These are phyloP conservation scores for Balansia obtecta DNA, from an alignment of 2,329 filamentous ascomycete genomes.

Conservation along the genomic window DNA sequence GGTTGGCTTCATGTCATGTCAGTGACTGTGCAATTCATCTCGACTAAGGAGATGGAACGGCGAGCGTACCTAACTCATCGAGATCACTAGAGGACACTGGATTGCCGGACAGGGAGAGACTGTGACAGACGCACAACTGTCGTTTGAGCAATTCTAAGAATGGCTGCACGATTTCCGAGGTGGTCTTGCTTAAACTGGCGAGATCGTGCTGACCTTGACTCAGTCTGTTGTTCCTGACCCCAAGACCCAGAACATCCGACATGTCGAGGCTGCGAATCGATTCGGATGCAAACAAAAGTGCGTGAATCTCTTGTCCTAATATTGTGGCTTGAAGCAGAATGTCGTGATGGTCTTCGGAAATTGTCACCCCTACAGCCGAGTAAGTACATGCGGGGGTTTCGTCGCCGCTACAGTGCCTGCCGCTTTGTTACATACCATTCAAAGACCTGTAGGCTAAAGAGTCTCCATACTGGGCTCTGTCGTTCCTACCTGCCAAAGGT, in stretches of 20 bases:
- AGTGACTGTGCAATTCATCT: not conserved
- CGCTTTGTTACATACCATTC: constrained; percentile 28
- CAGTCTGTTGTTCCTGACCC: constrained; percentile 11
- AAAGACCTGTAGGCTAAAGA: constrained; percentile 39
- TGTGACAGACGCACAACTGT: constrained; percentile 35
- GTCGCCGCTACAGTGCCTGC: too few relatives aligned
- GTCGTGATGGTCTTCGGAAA: constrained; percentile 35
- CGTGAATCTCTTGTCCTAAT: constrained; percentile 43
- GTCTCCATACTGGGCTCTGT: constrained; percentile 31
- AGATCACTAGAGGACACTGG: constrained; percentile 32
- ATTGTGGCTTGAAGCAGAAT: constrained; percentile 36
- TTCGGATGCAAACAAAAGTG: constrained; percentile 41
- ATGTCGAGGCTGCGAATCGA: constrained; percentile 43
- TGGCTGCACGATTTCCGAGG: constrained; percentile 32
- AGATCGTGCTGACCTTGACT: constrained; percentile 14
- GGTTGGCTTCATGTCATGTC: constrained; percentile 15
- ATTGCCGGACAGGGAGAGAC: constrained; percentile 38
- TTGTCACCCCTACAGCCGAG: constrained; percentile 26
- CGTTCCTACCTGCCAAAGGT: constrained; percentile 24
- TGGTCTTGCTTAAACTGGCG: constrained; percentile 13
- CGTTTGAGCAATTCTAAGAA: constrained; percentile 37
- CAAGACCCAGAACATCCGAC: constrained; percentile 27
- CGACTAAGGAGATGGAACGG: not conserved
- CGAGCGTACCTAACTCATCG: constrained; percentile 31
- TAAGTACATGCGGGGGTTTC: constrained; percentile 1